Evolutionary conservation across 2,329 filamentous ascomycete genomes (phyloP), one percentile per base, ranked within the genome.

Genomic region (Aspergillus pseudoviridinutans): DNA sequence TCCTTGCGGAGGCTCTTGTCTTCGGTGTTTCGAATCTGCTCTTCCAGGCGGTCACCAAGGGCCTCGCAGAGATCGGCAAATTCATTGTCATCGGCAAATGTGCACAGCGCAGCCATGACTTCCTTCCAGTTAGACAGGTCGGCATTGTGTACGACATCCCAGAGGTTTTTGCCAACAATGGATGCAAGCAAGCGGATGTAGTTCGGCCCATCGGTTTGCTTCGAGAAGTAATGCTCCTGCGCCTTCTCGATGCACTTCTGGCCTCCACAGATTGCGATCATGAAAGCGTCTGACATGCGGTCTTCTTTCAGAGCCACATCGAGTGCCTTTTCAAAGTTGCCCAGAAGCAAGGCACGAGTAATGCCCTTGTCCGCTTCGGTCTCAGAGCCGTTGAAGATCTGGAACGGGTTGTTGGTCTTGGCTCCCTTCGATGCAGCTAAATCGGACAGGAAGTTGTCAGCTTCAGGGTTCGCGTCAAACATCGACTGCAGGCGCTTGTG

Each of bases 121-220:
- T 97, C 94, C 77, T 95, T 97, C 95, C 94, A 99, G 76, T 94
- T 90, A 53, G 84, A 83, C 49, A 99, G 79, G 69, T 97, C 90
- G 7, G 93, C 94, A 69, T 99, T 99, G 77, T 97, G 91, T 7
- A 97, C 94, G 49, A 97, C 84, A 76, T 99, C 94, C 94, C 93
- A 97, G 1, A 99, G 82, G 69, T 99, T 97, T 81, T 97, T 97
- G 61, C 90, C 87, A 57, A 96, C 92, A 53, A 99, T 91, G 5
- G 93, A 96, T 53, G 90, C 88, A 55, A 99, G 82, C 8, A 99
- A 82, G 47, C 95, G 88, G 56, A 97, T 80, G 70, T 99, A 99
- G 76, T 93, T 97, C 1, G 95, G 93, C 28, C 88, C 87, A 58
- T 88, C 87, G 7, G 85, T 83, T 74, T 92, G 91, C 68, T 89